Base-by-base conservation (phyloP, 371 early-diverging fungal species). In the Mortierella sp. region DNA sequence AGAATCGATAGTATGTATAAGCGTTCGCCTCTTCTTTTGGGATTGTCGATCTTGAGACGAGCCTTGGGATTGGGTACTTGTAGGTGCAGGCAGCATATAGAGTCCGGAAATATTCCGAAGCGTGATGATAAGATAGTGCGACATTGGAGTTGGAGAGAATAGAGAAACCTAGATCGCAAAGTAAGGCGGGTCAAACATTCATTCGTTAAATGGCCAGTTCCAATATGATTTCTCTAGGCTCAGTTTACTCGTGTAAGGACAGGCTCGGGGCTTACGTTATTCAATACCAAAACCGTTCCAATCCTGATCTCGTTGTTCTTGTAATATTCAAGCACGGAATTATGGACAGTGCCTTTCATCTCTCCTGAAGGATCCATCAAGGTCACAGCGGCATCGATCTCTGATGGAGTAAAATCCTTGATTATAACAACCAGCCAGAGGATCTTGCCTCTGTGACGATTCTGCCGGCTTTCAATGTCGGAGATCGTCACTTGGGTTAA, bases 281-380 rank as follows among this genome's bases (percentile, higher is more conserved):
- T 73, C 50, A 85, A 47, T 14, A 80, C 86, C 42, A 85, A 58
- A 26, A 80, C 86, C 1, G 86, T 85, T 1, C 86, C 86, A 21
- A 78, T 70, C 16, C 80, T 76, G 70, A 85, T 82, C 71, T 85
- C 86, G 45, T 85, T 84, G 77, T 84, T 85, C 34, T 85, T 85
- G 70, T 82, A 82, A 8, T 82, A 70, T 13, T 85, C 86, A 13
- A 85, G 75, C 24, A 85, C 86, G 9, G 72, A 70, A 19, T 75
- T 65, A 28, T 85, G 86, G 9, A 85, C 24, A 0, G 86, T 81
- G 13, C 86, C 86, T 44, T 72, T 74, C 86, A 85, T 85, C 71
- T 85, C 86, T 31, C 86, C 86, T 9, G 86, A 85, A 8, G 86
- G 86, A 54, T 85, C 86, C 55, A 85, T 26, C 26, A 85, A 54